Conservation (phyloP, 2,329 filamentous ascomycete species). For the Neofusicoccum sp. region DNA sequence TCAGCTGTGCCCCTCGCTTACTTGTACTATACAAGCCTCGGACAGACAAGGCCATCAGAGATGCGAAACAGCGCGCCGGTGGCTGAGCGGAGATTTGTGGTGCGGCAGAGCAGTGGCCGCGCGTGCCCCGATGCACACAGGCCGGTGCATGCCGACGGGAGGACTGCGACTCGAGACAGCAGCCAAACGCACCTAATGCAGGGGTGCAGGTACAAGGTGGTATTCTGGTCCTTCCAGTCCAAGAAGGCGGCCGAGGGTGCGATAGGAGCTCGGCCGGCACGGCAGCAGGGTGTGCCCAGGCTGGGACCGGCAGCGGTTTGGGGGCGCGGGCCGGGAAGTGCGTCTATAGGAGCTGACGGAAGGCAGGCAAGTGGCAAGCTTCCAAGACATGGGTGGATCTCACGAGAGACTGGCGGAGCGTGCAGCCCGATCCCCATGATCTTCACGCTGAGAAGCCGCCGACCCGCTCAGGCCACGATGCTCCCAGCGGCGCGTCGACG, state of each 20-base stretch:
- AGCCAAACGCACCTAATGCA: conserved; percentile 11
- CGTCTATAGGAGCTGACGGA: not conserved
- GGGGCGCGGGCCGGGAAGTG: not conserved
- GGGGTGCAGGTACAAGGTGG: conserved; percentile 6
- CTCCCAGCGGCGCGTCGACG: not conserved
- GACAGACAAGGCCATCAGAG: conserved; percentile 8
- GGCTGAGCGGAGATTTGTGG: conserved; percentile 14
- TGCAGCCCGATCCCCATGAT: conserved; percentile 16
- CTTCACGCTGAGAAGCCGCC: not conserved
- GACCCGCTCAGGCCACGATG: conserved; percentile 6
- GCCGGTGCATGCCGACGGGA: not conserved
- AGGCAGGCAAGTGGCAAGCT: not conserved
- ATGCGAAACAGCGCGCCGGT: conserved; percentile 6
- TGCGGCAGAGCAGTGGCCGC: conserved; percentile 1
- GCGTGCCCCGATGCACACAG: conserved; percentile 2
- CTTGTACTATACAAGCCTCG: not conserved
- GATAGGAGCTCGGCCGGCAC: conserved; percentile 1
- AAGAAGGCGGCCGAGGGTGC: conserved; percentile 3
- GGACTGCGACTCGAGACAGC: conserved; percentile 6
- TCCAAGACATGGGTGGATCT: conserved; percentile 15
- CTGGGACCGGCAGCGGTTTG: conserved; percentile 8
- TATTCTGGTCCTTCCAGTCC: conserved; percentile 5
- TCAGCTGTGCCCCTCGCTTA: conserved; percentile 18
- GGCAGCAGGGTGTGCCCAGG: not conserved
- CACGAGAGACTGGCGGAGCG: conserved; percentile 4